Conservation (phyloP, 441 rosid genomes). For the Rhodomyrtus psidioides region DNA sequence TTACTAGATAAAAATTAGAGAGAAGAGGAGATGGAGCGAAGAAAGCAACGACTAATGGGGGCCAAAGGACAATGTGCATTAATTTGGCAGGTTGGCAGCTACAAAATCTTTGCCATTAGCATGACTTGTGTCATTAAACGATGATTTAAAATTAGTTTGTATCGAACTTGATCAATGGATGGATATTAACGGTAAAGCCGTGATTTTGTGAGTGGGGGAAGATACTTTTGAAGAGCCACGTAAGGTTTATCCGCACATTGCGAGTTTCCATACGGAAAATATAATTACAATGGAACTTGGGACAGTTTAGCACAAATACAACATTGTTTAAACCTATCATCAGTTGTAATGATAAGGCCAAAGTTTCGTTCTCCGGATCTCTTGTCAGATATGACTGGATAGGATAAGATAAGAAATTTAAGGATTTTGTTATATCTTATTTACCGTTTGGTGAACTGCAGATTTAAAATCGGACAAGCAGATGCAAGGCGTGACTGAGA, state of each 20-base stretch:
- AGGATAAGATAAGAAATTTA: too few species aligned
- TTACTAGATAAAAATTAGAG: not conserved
- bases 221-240: too few species aligned
- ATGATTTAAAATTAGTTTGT: not conserved
- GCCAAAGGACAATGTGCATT: not conserved
- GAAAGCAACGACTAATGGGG: not conserved
- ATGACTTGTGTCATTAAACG: not conserved
- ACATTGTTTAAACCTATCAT: not conserved
- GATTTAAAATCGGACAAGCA: too few species aligned
- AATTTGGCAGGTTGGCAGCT: not conserved
- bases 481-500: too few species aligned
- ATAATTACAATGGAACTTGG: not conserved
- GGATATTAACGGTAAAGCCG: not conserved
- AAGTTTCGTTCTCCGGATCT: too few species aligned
- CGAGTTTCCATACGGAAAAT: not conserved
- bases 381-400: too few species aligned
- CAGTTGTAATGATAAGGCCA: not conserved
- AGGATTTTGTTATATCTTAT: too few species aligned
- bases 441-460: too few species aligned
- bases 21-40: not conserved
- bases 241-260: not conserved
- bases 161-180: not conserved
- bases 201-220: too few species aligned
- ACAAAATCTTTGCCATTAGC: not conserved
- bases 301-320: not conserved